Evolutionary conservation across 257 asterid genomes (phyloP).

Genomic region (Jacaranda mimosifolia): DNA sequence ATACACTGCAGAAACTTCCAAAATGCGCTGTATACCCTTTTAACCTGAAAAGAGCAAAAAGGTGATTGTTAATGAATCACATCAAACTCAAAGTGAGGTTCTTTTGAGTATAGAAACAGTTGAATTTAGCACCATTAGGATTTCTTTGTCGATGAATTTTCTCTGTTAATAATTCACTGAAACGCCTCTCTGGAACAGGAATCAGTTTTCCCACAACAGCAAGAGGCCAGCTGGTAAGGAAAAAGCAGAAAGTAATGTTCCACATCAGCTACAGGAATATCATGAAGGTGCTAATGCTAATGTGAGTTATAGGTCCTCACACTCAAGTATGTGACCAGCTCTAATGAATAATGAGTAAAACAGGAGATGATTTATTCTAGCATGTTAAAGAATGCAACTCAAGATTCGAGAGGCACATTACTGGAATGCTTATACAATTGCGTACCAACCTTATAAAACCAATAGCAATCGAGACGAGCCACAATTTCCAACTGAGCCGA

Average conservation of each 20-base stretch:
- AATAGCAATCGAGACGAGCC: slow-evolving; percentile 73
- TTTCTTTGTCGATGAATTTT: slow-evolving; percentile 30
- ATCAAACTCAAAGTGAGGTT: neutral
- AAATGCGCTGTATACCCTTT: neutral
- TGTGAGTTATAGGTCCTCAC: neutral
- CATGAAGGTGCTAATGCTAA: neutral
- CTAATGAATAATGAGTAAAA: neutral
- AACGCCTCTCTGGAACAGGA: slow-evolving; percentile 56
- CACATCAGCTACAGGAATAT: neutral
- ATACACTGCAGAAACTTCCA: slow-evolving; percentile 26
- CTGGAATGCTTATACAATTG: neutral
- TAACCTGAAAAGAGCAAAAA: slow-evolving; percentile 30
- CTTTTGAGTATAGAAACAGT: neutral
- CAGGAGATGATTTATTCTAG: neutral
- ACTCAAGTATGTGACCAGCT: neutral
- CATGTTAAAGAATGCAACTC: too few relatives aligned
- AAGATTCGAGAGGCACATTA: too few relatives aligned
- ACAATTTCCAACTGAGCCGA: slow-evolving; percentile 71
- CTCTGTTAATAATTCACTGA: slow-evolving; percentile 35
- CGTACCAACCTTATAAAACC: slow-evolving; percentile 57
- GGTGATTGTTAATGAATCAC: neutral
- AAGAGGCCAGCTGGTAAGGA: slow-evolving; percentile 63
- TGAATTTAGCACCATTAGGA: slow-evolving; percentile 32
- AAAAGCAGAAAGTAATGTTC: slow-evolving; percentile 4
- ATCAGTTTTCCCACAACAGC: slow-evolving; percentile 58